phyloP scores from a whole-genome alignment of 805 yeast genomes.

The Saturnispora besseyi region DNA sequence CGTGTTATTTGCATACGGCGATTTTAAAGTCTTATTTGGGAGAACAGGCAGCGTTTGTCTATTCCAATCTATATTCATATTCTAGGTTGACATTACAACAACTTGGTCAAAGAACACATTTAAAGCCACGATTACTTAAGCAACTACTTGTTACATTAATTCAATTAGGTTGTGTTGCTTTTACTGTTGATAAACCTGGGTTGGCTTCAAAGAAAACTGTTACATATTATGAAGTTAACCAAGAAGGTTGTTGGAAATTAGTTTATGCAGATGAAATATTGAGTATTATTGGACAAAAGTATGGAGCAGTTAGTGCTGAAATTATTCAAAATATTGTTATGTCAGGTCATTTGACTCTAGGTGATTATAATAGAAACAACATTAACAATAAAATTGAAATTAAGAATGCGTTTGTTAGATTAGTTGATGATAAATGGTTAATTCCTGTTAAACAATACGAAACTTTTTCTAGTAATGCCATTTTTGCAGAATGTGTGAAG shows the following conservation, averaged over 20 bases:
- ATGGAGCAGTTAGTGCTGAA: conserved; percentile 39
- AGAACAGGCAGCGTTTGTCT: conserved; percentile 58
- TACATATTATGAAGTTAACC: conserved; percentile 47
- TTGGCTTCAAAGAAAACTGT: conserved; percentile 9
- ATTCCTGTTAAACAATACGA: conserved; percentile 34
- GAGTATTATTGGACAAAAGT: conserved; percentile 37
- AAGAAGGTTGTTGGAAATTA: conserved; percentile 52
- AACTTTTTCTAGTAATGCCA: conserved; percentile 26
- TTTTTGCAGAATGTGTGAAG: conserved; percentile 28
- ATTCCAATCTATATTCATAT: conserved; percentile 51
- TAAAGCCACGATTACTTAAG: conserved; percentile 46
- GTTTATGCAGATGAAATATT: conserved; percentile 75
- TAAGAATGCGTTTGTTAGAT: conserved; percentile 32
- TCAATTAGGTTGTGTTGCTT: conserved; percentile 67
- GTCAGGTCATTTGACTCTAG: conserved; percentile 53
- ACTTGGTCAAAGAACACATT: conserved; percentile 35
- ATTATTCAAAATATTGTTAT: conserved; percentile 62
- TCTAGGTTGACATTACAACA: conserved; percentile 59
- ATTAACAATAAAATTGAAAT: conserved; percentile 21
- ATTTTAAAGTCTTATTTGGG: conserved; percentile 54
- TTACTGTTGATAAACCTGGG: conserved; percentile 33
- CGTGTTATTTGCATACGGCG: conserved; percentile 48
- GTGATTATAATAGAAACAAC: conserved; percentile 36
- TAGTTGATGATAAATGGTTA: conserved; percentile 44
- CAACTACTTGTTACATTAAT: conserved; percentile 65